phyloP scores from a whole-genome alignment of 176 grass and related monocot genomes.

The Zoysia japonica region DNA sequence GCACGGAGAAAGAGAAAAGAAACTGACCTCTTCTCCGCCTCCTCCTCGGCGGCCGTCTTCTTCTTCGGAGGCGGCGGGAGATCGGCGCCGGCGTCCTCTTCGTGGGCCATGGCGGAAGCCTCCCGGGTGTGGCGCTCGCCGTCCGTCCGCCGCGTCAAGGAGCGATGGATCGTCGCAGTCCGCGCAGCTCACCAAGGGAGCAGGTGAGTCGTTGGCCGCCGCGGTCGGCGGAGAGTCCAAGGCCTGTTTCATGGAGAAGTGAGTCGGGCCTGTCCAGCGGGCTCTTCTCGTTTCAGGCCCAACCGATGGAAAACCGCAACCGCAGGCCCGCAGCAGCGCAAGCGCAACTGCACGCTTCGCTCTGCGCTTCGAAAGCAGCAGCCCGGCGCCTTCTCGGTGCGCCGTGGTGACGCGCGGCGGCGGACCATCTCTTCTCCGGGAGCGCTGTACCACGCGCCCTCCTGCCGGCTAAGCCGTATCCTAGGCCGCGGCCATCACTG shows the following conservation, averaged over 20 bases:
- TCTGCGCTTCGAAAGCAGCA: no score
- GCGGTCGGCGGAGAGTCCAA: conserved; percentile 47
- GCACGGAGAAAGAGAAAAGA: neutral
- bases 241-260: neutral
- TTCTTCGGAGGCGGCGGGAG: conserved; percentile 61
- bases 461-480: neutral
- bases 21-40: conserved; percentile 77
- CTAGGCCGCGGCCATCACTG: neutral
- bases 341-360: no score
- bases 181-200: conserved; percentile 25
- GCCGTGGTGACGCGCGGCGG: neutral
- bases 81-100: conserved; percentile 20
- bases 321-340: no score
- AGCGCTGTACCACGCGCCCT: neutral
- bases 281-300: neutral
- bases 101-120: conserved; percentile 54
- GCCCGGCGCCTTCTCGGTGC: neutral
- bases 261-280: neutral
- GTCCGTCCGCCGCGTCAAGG: conserved; percentile 8
- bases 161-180: neutral
- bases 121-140: conserved; percentile 5
- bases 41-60: conserved; percentile 72
- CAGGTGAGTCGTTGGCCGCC: conserved; percentile 19
- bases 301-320: neutral
- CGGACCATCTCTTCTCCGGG: neutral